phyloP scores from a whole-genome alignment of 164 flowering plant genomes.

The Piper longum region DNA sequence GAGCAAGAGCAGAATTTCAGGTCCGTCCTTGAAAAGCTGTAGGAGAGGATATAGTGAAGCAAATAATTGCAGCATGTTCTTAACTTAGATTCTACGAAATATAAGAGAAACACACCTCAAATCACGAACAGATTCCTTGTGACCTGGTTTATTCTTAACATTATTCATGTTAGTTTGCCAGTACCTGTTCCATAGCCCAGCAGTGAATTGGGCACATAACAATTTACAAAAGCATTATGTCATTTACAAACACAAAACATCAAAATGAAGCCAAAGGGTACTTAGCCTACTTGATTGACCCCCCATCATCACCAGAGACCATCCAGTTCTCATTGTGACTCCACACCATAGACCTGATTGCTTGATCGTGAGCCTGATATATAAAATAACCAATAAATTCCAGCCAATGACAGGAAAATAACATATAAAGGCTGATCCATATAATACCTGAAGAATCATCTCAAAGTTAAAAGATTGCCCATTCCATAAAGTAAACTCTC shows the following conservation, averaged over 20 bases:
- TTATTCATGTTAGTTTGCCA: slow-evolving; percentile 99
- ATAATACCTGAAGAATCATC: slow-evolving; percentile 90
- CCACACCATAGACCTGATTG: slow-evolving; percentile 98
- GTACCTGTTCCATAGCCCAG: slow-evolving; percentile 34
- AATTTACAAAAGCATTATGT: not conserved
- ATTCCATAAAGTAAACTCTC: slow-evolving; percentile 99
- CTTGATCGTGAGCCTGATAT: slow-evolving; percentile 93
- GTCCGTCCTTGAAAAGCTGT: slow-evolving; percentile 93
- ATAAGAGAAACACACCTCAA: slow-evolving; percentile 40
- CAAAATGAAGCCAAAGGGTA: not conserved
- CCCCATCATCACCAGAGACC: slow-evolving; percentile 99
- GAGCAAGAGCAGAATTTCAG: slow-evolving; percentile 98
- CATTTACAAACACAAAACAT: not conserved
- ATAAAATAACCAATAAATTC: not conserved
- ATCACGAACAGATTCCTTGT: slow-evolving; percentile 94
- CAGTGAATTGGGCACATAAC: not conserved
- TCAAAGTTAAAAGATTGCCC: slow-evolving; percentile 98
- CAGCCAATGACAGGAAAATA: not conserved
- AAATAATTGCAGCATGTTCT: not conserved
- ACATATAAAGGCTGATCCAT: slow-evolving; percentile 1
- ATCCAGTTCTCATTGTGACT: slow-evolving; percentile 99
- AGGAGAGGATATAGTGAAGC: not conserved
- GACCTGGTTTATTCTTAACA: slow-evolving; percentile 94
- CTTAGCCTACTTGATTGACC: slow-evolving; percentile 66
- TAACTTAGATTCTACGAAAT: not conserved